phyloP scores from a whole-genome alignment of 1,139 yeast species.

The Citeromyces siamensis region DNA sequence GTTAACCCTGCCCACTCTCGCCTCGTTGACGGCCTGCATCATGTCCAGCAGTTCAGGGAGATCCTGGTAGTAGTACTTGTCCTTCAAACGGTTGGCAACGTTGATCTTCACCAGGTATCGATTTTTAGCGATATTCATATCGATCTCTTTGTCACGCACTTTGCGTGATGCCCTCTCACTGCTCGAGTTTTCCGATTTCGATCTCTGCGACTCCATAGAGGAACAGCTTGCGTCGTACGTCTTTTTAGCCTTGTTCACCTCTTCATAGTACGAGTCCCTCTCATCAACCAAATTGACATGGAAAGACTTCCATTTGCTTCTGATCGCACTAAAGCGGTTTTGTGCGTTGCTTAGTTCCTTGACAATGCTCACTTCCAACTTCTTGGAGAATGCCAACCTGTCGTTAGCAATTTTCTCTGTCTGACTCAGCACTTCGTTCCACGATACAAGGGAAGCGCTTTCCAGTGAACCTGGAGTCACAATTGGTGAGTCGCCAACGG shows the following conservation, averaged over 20 bases:
- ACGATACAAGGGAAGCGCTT: slow-evolving; percentile 82
- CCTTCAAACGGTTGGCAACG: slow-evolving; percentile 83
- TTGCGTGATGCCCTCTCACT: slow-evolving; percentile 49
- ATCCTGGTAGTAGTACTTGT: slow-evolving; percentile 88
- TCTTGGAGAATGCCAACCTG: slow-evolving; percentile 45
- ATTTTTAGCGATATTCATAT: slow-evolving; percentile 83
- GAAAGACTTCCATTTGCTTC: slow-evolving; percentile 44
- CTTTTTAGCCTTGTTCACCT: slow-evolving; percentile 58
- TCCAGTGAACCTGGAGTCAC: slow-evolving; percentile 94
- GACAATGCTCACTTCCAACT: slow-evolving; percentile 47
- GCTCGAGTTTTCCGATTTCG: slow-evolving; percentile 46
- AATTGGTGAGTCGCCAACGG: slow-evolving; percentile 87
- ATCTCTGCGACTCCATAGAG: slow-evolving; percentile 68
- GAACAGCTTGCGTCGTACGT: slow-evolving; percentile 72
- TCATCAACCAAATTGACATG: slow-evolving; percentile 46
- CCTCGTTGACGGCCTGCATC: slow-evolving; percentile 75
- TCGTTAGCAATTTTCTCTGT: slow-evolving; percentile 76
- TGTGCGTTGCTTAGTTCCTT: slow-evolving; percentile 49
- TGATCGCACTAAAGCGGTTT: slow-evolving; percentile 38
- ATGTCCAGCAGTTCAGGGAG: slow-evolving; percentile 85
- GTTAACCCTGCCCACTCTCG: slow-evolving; percentile 63
- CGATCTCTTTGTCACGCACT: slow-evolving; percentile 50
- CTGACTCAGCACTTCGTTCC: slow-evolving; percentile 83
- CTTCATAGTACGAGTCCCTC: slow-evolving; percentile 49
- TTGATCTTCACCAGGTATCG: slow-evolving; percentile 69